These are phyloP conservation scores for Diaporthe eres DNA, from an alignment of 2,329 filamentous ascomycete species.

Conservation along the genomic window DNA sequence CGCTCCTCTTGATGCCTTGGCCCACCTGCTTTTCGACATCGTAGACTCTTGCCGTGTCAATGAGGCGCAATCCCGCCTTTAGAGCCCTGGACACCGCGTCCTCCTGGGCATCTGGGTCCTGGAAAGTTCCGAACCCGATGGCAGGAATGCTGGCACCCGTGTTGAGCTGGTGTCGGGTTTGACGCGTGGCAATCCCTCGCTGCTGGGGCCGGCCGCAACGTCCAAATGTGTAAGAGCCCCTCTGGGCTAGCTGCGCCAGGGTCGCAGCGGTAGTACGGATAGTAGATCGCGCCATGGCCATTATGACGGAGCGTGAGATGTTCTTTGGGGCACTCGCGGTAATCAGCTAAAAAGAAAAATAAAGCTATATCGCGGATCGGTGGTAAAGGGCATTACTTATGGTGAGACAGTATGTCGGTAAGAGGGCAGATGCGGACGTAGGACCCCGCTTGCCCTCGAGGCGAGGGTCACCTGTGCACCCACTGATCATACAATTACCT, in stretches of 20 bases:
- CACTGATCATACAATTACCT: neutral
- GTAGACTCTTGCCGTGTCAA: conserved; percentile 51
- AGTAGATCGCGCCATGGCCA: neutral
- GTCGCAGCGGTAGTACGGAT: neutral
- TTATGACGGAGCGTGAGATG: neutral
- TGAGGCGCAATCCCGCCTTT: conserved; percentile 52
- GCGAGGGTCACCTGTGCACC: neutral
- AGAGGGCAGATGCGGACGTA: neutral
- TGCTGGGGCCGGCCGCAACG: neutral
- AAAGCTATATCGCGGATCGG: neutral
- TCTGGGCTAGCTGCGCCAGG: neutral
- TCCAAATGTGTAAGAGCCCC: neutral
- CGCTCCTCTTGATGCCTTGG: conserved; percentile 43
- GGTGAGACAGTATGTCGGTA: neutral
- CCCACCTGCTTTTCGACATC: conserved; percentile 45
- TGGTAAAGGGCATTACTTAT: neutral
- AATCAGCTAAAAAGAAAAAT: neutral
- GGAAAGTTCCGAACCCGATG: conserved; percentile 51
- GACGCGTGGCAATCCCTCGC: neutral
- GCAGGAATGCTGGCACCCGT: conserved; percentile 48
- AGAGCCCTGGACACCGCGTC: conserved; percentile 47
- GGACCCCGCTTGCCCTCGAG: neutral
- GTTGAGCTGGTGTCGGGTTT: conserved; percentile 41
- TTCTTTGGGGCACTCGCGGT: neutral
- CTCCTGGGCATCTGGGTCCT: conserved; percentile 49